Percentiles rank a stretch among this genome's conserved stretches.
phyloP scores from a whole-genome alignment of 768 basidiomycete species.

The Mrakia blollopis region DNA sequence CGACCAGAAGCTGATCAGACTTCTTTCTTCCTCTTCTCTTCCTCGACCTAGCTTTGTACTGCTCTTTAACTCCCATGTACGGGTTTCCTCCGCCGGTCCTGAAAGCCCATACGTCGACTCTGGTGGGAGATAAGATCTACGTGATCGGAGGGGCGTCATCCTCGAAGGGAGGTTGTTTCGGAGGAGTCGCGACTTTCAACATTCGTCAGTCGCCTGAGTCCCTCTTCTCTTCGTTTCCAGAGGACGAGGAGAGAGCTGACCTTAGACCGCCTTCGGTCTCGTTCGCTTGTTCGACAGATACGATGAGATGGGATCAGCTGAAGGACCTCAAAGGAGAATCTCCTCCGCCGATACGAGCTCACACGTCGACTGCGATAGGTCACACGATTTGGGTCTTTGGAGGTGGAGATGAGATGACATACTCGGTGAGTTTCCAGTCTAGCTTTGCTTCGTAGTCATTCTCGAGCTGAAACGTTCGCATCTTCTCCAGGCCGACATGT shows the following conservation, averaged over 20 bases:
- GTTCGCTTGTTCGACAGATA: background rate
- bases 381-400: conserved; percentile 80
- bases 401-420: conserved; percentile 74
- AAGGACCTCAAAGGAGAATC: background rate
- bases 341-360: conserved; percentile 52
- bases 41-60: conserved; percentile 15
- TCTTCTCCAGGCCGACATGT: conserved; percentile 57
- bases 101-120: conserved; percentile 25
- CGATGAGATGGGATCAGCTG: conserved; percentile 18
- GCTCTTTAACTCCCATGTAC: background rate
- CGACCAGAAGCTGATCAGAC: background rate
- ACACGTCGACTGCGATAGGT: conserved; percentile 78
- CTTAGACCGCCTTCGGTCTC: background rate
- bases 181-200: conserved; percentile 21
- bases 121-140: conserved; percentile 24
- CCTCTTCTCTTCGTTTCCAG: background rate
- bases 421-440: conserved; percentile 53
- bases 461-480: background rate
- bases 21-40: background rate
- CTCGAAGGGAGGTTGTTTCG: conserved; percentile 20
- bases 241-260: no score
- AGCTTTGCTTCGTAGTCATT: no score
- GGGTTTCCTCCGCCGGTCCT: conserved; percentile 21
- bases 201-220: conserved; percentile 9
- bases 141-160: conserved; percentile 19